Conservation (phyloP, 2,329 filamentous ascomycete genomes). For the Talaromyces albobiverticillius region DNA sequence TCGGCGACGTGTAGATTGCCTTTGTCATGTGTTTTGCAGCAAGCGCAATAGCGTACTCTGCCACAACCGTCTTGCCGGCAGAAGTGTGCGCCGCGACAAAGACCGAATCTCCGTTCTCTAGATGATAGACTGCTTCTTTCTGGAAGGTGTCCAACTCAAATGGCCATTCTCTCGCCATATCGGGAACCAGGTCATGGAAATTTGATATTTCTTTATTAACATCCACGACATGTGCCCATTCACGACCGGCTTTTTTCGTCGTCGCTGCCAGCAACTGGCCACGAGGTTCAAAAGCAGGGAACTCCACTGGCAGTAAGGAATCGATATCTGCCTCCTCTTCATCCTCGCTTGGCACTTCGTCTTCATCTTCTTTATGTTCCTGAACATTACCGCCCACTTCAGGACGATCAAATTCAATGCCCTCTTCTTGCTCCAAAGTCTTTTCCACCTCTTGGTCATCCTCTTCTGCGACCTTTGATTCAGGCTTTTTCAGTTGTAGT, state of each 20-base stretch:
- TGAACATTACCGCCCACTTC: constrained; percentile 35
- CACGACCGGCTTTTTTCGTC: constrained; percentile 70
- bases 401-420: constrained; percentile 49
- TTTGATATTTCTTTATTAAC: constrained; percentile 92
- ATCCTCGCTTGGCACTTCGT: constrained; percentile 28
- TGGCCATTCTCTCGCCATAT: constrained; percentile 94
- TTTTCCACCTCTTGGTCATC: constrained; percentile 69
- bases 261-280: constrained; percentile 70
- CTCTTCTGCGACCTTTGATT: constrained; percentile 56
- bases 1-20: constrained; percentile 97
- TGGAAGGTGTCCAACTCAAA: constrained; percentile 98
- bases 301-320: constrained; percentile 83
- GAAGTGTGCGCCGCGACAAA: constrained; percentile 98
- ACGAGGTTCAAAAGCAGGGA: constrained; percentile 83
- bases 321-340: constrained; percentile 66
- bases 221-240: constrained; percentile 99
- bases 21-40: constrained; percentile 99
- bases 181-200: constrained; percentile 86
- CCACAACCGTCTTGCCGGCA: constrained; percentile 95
- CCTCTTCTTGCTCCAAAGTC: constrained; percentile 50
- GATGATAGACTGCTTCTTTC: constrained; percentile 96
- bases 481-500: constrained; percentile 65
- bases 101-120: constrained; percentile 94
- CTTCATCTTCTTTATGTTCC: constrained; percentile 24
- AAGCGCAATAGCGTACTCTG: constrained; percentile 94